A percentile compares a stretch with the other conserved stretches of the same genome.
Conservation (phyloP, 495 filamentous ascomycete species). For the Talaromyces nanjingensis region DNA sequence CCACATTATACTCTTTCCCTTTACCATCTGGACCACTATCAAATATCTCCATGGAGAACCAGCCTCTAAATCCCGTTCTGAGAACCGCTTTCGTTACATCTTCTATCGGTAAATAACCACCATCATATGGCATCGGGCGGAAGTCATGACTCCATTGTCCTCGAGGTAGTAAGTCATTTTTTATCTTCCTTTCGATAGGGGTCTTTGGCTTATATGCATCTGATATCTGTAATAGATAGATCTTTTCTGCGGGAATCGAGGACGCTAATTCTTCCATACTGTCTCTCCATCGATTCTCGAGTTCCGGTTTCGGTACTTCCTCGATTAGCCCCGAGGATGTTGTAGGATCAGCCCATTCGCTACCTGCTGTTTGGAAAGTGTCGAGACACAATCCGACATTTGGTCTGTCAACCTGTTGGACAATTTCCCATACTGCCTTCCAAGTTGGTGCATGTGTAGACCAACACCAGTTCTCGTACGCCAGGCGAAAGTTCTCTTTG, state of each 20-base stretch:
- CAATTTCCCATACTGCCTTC: constrained; percentile 62
- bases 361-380: constrained; percentile 72
- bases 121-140: constrained; percentile 62
- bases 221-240: constrained; percentile 68
- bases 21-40: constrained; percentile 55
- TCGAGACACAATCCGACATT: constrained; percentile 77
- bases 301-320: constrained; percentile 23
- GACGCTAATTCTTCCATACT: constrained; percentile 48
- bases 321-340: constrained; percentile 55
- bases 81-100: constrained; percentile 61
- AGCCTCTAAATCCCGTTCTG: constrained; percentile 62
- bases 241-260: constrained; percentile 61
- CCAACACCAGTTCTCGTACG: constrained; percentile 88
- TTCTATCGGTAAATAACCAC: constrained; percentile 66
- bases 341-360: constrained; percentile 72
- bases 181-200: constrained; percentile 40
- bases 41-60: constrained; percentile 74
- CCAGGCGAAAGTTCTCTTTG: constrained; percentile 48
- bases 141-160: constrained; percentile 67
- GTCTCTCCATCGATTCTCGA: constrained; percentile 41
- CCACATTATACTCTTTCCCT: constrained; percentile 53
- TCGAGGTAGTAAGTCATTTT: constrained; percentile 47
- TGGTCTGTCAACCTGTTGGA: constrained; percentile 47
- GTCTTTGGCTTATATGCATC: constrained; percentile 63
- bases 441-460: constrained; percentile 62